Percentiles rank a stretch among this genome's conserved stretches.
These are phyloP conservation scores for Stevia rebaudiana DNA, from an alignment of 140 eudicot species.

Conservation along the genomic window DNA sequence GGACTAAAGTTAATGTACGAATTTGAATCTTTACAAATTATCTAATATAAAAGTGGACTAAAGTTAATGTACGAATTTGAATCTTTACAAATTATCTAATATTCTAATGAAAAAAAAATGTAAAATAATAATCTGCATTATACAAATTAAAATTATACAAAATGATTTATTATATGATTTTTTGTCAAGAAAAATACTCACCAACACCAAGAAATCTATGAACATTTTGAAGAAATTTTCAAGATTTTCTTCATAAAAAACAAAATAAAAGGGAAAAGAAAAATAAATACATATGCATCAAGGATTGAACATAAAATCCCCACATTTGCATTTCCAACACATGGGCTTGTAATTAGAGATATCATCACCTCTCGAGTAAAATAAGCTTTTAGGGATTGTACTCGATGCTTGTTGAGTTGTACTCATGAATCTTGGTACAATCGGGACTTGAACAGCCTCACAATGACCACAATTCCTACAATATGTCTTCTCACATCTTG, in stretches of 20 bases:
- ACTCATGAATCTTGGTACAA: slow-evolving; percentile 31
- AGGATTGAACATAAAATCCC: not conserved
- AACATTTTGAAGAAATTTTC: not conserved
- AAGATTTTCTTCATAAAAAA: not conserved
- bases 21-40: too few species aligned
- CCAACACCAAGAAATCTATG: not conserved
- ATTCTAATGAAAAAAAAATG: too few species aligned
- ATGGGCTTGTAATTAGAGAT: slow-evolving; percentile 26
- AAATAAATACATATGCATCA: not conserved
- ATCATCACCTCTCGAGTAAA: slow-evolving; percentile 59
- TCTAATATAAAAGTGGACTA: too few species aligned
- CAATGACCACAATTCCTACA: slow-evolving; percentile 62
- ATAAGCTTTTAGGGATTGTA: slow-evolving; percentile 23
- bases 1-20: too few species aligned
- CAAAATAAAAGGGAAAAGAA: too few species aligned
- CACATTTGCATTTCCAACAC: slow-evolving; percentile 6
- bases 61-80: too few species aligned
- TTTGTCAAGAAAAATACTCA: not conserved
- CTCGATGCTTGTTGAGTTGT: slow-evolving; percentile 24
- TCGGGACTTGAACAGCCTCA: slow-evolving; percentile 82
- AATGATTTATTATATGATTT: not conserved
- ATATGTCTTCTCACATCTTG: slow-evolving; percentile 51
- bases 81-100: too few species aligned
- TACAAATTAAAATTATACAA: too few species aligned
- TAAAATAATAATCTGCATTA: too few species aligned